These are phyloP conservation scores for Leccinum broughii DNA, from an alignment of 768 basidiomycete genomes.

Conservation along the genomic window DNA sequence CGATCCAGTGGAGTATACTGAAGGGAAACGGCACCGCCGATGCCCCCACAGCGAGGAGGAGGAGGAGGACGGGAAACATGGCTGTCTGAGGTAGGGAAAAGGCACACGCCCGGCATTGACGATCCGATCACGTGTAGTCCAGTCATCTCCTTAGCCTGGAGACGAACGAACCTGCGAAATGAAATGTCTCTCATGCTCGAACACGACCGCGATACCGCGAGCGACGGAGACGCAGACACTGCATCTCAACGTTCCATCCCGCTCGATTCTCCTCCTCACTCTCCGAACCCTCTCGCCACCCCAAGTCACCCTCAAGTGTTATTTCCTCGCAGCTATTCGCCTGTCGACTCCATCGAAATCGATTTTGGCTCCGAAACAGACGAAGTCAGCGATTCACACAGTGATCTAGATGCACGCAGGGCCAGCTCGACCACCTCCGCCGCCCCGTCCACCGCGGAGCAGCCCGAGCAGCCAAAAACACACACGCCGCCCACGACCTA, in stretches of 20 bases:
- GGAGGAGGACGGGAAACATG: not conserved
- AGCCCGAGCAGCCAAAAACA: conserved; percentile 40
- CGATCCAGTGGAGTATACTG: conserved; percentile 3
- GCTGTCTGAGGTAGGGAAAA: too few species aligned
- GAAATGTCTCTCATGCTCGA: conserved; percentile 1
- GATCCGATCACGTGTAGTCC: conserved; percentile 20
- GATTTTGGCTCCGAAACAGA: conserved; percentile 56
- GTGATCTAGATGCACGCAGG: conserved; percentile 30
- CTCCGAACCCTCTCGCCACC: conserved; percentile 40
- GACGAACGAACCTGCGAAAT: not conserved
- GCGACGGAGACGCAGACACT: conserved; percentile 68
- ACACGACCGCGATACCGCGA: conserved; percentile 34
- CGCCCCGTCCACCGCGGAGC: conserved; percentile 44
- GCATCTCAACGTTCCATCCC: conserved; percentile 79
- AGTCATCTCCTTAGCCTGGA: not conserved
- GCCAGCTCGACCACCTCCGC: conserved; percentile 55
- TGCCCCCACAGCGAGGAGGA: conserved; percentile 15
- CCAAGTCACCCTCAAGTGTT: conserved; percentile 27
- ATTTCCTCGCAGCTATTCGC: conserved; percentile 44
- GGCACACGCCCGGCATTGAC: too few species aligned
- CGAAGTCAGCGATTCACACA: conserved; percentile 51
- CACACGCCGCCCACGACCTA: conserved; percentile 30
- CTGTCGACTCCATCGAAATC: conserved; percentile 50
- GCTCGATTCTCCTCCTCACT: conserved; percentile 62
- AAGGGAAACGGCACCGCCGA: conserved; percentile 18